Conservation (phyloP, 78 protist genomes). For the Trichosphaerium sp. region DNA sequence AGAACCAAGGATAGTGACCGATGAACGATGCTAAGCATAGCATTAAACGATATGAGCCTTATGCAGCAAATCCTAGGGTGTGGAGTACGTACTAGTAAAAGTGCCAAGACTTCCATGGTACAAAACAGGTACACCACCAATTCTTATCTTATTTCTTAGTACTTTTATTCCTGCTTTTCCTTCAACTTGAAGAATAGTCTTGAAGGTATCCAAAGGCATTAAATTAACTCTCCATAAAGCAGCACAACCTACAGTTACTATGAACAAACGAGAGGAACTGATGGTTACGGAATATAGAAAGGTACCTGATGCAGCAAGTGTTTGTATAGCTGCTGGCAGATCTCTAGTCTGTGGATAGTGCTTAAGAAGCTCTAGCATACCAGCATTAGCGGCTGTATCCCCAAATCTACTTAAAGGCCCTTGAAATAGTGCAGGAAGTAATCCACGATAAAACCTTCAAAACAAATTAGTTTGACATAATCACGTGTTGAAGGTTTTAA, state of each 20-base stretch:
- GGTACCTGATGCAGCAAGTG: constrained; percentile 45
- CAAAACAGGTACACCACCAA: constrained; percentile 25
- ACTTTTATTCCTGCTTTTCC: constrained; percentile 17
- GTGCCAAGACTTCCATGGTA: constrained; percentile 60
- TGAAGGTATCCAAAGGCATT: constrained; percentile 68
- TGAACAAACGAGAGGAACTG: too few species aligned
- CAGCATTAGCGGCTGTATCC: constrained; percentile 76
- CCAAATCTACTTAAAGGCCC: constrained; percentile 55
- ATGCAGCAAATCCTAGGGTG: too few species aligned
- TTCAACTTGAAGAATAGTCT: constrained; percentile 44
- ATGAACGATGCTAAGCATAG: too few species aligned
- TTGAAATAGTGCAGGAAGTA: constrained; percentile 54
- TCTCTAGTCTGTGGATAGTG: constrained; percentile 18
- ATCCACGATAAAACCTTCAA: constrained; percentile 69
- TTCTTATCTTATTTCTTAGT: neutral
- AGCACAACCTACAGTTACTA: too few species aligned
- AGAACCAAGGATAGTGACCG: constrained; percentile 71
- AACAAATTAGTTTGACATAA: too few species aligned
- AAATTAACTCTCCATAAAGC: constrained; percentile 54
- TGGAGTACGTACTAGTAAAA: constrained; percentile 30
- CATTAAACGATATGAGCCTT: too few species aligned
- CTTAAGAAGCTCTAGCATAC: constrained; percentile 57
- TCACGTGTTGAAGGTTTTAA: too few species aligned
- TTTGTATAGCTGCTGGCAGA: constrained; percentile 54
- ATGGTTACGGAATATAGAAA: too few species aligned